These are phyloP conservation scores for Lentinula sp. DNA, from an alignment of 768 basidiomycete genomes.

Conservation along the genomic window DNA sequence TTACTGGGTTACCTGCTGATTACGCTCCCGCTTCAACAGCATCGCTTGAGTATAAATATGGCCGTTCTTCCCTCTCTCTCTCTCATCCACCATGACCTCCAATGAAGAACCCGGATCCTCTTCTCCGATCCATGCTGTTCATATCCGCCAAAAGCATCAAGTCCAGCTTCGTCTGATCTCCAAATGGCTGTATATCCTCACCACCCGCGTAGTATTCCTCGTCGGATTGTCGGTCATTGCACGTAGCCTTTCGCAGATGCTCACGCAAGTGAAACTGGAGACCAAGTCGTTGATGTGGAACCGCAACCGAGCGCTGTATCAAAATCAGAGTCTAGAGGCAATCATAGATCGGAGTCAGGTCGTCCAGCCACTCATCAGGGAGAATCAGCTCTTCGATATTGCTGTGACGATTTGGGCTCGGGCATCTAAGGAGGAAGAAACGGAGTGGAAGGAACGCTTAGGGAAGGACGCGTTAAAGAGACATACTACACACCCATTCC, in stretches of 20 bases:
- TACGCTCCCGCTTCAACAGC: not conserved
- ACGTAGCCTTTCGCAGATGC: not conserved
- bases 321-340: not conserved
- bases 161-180: not conserved
- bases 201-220: not conserved
- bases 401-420: constrained; percentile 21
- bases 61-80: too few relatives aligned
- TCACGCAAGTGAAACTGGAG: not conserved
- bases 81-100: too few relatives aligned
- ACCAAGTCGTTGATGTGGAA: not conserved
- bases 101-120: not conserved
- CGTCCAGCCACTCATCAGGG: constrained; percentile 14
- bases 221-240: not conserved
- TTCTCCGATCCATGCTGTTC: not conserved
- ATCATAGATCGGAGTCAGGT: not conserved
- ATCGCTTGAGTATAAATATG: too few relatives aligned
- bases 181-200: not conserved
- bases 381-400: constrained; percentile 20
- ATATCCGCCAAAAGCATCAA: not conserved
- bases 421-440: constrained; percentile 13
- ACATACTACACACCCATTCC: not conserved
- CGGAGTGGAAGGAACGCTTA: not conserved
- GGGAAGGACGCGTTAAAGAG: not conserved
- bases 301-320: not conserved
- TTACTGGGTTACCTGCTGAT: not conserved